These are phyloP conservation scores for Colletotrichum camelliae DNA, from an alignment of 2,329 filamentous ascomycete species.

Conservation along the genomic window DNA sequence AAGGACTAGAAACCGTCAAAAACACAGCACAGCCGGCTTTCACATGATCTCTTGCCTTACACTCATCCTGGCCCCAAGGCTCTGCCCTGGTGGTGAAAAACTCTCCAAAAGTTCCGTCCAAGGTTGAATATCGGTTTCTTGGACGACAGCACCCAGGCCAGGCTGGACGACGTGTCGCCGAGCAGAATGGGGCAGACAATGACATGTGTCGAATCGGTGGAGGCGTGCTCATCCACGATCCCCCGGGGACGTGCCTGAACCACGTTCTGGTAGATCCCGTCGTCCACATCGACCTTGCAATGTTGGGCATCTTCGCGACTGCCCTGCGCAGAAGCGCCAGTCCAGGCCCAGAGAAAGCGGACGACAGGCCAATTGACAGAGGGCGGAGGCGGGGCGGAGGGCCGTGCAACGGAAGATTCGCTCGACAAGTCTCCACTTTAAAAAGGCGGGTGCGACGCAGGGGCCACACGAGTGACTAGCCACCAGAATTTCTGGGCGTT, in stretches of 20 bases:
- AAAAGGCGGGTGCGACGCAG: slow-evolving; percentile 14
- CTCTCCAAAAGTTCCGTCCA: not conserved
- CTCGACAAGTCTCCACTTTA: not conserved
- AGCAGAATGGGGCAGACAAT: not conserved
- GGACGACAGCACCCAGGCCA: slow-evolving; percentile 1
- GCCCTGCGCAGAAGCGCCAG: slow-evolving; percentile 3
- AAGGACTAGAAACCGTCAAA: not conserved
- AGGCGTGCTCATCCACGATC: not conserved
- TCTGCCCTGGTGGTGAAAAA: not conserved
- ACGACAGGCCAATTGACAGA: slow-evolving; percentile 16
- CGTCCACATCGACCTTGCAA: not conserved
- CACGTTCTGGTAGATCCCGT: not conserved
- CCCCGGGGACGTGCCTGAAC: not conserved
- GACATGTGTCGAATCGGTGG: not conserved
- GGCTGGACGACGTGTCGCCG: slow-evolving; percentile 6
- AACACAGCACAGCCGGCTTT: not conserved
- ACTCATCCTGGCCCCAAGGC: not conserved
- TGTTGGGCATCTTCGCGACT: slow-evolving; percentile 13
- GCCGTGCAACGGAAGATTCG: slow-evolving; percentile 17
- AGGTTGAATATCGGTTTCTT: not conserved
- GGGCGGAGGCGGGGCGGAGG: slow-evolving; percentile 13
- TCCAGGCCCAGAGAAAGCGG: slow-evolving; percentile 3
- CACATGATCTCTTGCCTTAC: not conserved
- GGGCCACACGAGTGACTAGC: slow-evolving; percentile 17
- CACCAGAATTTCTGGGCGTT: slow-evolving; percentile 5